Percentiles rank a stretch among this genome's conserved stretches.
These are phyloP conservation scores for Saussurea involucrata DNA, from an alignment of 129 eudicot species.

Conservation along the genomic window DNA sequence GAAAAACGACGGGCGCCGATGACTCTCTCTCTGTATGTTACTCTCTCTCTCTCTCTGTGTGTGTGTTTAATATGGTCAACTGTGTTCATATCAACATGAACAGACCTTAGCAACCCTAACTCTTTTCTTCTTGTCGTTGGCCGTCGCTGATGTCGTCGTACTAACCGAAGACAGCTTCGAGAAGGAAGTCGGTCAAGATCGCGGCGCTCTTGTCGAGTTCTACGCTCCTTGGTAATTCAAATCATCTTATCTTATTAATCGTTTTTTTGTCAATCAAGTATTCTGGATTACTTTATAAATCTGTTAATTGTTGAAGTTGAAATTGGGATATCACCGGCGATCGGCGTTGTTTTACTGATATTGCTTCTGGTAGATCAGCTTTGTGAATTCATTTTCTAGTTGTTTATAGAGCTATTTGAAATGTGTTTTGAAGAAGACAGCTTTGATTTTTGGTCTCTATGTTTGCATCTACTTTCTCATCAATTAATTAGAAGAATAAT, in stretches of 20 bases:
- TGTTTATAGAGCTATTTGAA: not conserved
- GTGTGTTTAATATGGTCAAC: too few relatives aligned
- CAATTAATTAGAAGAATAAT: too few relatives aligned
- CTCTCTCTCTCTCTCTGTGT: too few relatives aligned
- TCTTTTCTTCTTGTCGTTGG: slow-evolving; percentile 34
- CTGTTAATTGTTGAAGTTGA: too few relatives aligned
- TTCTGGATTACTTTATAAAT: too few relatives aligned
- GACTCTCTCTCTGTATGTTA: too few relatives aligned
- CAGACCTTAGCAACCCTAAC: slow-evolving; percentile 46
- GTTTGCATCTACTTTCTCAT: too few relatives aligned
- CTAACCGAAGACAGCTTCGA: slow-evolving; percentile 88
- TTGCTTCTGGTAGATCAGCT: not conserved
- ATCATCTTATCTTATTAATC: too few relatives aligned
- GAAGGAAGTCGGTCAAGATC: slow-evolving; percentile 90
- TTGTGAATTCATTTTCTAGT: not conserved
- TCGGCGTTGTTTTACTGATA: not conserved
- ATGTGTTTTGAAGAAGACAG: slow-evolving; percentile 3
- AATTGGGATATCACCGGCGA: too few relatives aligned
- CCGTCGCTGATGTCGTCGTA: slow-evolving; percentile 74
- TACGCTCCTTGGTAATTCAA: slow-evolving; percentile 74
- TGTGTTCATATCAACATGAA: too few relatives aligned
- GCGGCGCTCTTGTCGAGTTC: slow-evolving; percentile 94
- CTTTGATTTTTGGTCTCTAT: not conserved
- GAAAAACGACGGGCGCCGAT: too few relatives aligned
- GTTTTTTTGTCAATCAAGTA: too few relatives aligned